Base-by-base conservation (phyloP, 345 rosid genomes). In the Bruguiera sexangula region DNA sequence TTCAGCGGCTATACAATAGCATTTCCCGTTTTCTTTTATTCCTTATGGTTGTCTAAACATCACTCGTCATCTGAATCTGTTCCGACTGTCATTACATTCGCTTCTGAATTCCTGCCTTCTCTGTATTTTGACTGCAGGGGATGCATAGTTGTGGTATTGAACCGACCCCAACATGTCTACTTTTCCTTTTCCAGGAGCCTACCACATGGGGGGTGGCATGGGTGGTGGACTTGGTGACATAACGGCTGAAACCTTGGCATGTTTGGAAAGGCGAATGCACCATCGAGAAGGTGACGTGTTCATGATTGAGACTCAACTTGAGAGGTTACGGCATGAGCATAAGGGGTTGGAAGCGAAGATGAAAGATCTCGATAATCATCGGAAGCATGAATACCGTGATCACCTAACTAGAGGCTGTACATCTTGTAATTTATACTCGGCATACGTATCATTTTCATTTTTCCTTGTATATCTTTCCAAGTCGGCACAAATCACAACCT, bases 191-290 rank as follows among this genome's bases (percentile, higher is more conserved):
- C 78, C 77, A 24, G 81, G 60, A 2, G 80, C 76, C 50, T 43
- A 61, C 62, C 81, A 81, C 62, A 62, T 57, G n/a, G 71, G 81
- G 30, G 67, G 46, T 39, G 50, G 77, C 72, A 61, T 69, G 69
- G 73, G 77, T 8, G 66, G 52, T 32, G 74, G 75, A 63, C 64
- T 32, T 0, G 69, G 80, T 19, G 81, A 79, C 69, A 82, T 84
- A 60, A 53, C 76, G 24, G 78, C 76, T 37, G 90, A 87, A 82
- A 74, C 84, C 24, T 73, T 78, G 6, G 80, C 79, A 8, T 88
- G 97, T 93, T 60, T 88, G 76, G 96, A 94, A 80, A 87, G 84
- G 78, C 84, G 88, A 78, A 60, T 84, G 69, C 91, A 87, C 78
- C 80, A 89, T 78, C 89, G 89, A 39, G 83, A 88, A 69, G 89